Conservation (phyloP, 2,329 filamentous ascomycete genomes). For the Aspergillus aculeatinus region DNA sequence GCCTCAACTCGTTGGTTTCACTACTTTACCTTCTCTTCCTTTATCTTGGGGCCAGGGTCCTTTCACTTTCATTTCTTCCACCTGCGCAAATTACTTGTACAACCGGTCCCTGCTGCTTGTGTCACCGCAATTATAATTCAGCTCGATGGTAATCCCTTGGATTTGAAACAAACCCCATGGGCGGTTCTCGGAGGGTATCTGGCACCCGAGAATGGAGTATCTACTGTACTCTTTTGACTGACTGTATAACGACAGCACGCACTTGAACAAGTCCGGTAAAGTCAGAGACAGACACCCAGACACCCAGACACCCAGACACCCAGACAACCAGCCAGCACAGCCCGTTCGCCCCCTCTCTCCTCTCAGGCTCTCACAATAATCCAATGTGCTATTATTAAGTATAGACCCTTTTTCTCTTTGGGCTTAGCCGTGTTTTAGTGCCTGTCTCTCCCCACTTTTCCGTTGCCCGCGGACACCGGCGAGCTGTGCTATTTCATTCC, state of each 20-base stretch:
- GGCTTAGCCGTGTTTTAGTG: background rate
- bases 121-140: background rate
- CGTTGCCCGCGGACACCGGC: background rate
- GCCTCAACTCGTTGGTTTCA: conserved; percentile 6
- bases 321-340: background rate
- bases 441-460: background rate
- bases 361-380: too few relatives aligned
- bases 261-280: background rate
- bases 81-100: background rate
- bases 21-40: background rate
- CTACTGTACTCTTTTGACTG: too few relatives aligned
- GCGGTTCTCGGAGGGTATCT: background rate
- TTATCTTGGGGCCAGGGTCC: background rate
- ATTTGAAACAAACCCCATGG: background rate
- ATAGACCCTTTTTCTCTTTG: background rate
- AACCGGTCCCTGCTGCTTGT: background rate
- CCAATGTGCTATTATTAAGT: background rate
- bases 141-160: background rate
- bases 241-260: background rate
- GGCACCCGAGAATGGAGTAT: background rate
- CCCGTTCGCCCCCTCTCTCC: background rate
- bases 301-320: background rate
- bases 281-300: background rate
- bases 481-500: background rate
- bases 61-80: background rate